A percentile compares a stretch with the other conserved stretches of the same genome.
Evolutionary conservation across 345 rosid genomes (phyloP).

Genomic region (Heritiera littoralis): DNA sequence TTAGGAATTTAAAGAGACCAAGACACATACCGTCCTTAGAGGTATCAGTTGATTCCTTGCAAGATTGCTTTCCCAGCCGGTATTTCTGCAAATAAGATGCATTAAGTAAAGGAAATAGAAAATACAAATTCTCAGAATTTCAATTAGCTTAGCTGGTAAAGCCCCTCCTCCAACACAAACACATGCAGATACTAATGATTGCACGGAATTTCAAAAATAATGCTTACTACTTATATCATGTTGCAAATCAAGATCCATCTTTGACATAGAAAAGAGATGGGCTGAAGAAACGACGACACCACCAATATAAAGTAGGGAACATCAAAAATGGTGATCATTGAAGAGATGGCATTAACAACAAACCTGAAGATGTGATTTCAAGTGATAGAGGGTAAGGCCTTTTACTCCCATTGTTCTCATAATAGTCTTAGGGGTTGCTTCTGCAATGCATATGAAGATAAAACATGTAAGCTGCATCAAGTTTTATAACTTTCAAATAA

Average conservation of each 20-base stretch:
- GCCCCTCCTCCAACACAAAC: slow-evolving; percentile 2
- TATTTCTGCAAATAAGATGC: slow-evolving; percentile 57
- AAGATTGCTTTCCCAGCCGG: slow-evolving; percentile 78
- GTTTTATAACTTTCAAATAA: slow-evolving; percentile 6
- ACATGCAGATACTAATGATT: neutral
- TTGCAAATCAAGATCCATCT: neutral
- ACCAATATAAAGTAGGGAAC: neutral
- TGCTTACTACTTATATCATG: neutral
- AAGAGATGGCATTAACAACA: slow-evolving; percentile 19
- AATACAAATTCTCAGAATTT: slow-evolving; percentile 16
- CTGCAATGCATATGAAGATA: slow-evolving; percentile 38
- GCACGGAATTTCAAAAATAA: neutral
- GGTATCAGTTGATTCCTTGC: slow-evolving; percentile 76
- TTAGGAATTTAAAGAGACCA: slow-evolving; percentile 7
- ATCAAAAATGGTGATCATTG: neutral
- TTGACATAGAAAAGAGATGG: neutral
- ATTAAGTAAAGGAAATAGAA: slow-evolving; percentile 9
- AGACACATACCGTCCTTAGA: slow-evolving; percentile 74
- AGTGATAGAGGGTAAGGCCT: slow-evolving; percentile 87
- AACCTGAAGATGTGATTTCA: slow-evolving; percentile 95
- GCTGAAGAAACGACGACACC: neutral
- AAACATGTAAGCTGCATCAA: neutral
- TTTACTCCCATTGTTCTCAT: slow-evolving; percentile 94
- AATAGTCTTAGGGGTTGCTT: slow-evolving; percentile 92
- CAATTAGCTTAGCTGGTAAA: neutral